Evolutionary conservation across 345 rosid genomes (phyloP).

Genomic region (Lepidium aucheri): DNA sequence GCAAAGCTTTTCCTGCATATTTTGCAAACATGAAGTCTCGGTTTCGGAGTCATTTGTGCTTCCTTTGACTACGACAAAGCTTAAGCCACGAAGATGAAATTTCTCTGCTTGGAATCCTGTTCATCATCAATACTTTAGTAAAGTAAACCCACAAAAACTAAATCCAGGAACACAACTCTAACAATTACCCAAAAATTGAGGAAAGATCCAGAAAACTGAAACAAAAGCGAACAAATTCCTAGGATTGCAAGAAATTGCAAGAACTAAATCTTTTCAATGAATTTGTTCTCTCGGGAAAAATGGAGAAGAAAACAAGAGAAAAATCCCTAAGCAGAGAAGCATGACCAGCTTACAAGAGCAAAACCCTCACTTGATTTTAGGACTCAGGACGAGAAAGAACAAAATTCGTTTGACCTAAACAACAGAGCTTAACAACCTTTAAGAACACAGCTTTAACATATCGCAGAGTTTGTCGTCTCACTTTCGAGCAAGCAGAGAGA

Average conservation of each 20-base stretch:
- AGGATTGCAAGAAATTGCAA: background rate
- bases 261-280: background rate
- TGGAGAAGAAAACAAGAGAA: background rate
- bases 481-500: background rate
- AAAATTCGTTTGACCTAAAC: background rate
- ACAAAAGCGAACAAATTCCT: background rate
- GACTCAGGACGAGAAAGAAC: background rate
- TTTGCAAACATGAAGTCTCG: background rate
- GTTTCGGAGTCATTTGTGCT: background rate
- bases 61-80: background rate
- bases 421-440: background rate
- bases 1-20: background rate
- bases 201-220: background rate
- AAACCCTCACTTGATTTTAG: background rate
- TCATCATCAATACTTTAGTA: background rate
- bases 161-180: background rate
- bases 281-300: background rate
- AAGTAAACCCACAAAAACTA: background rate
- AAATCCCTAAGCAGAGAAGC: background rate
- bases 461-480: background rate
- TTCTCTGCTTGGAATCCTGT: background rate
- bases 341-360: constrained; percentile 12
- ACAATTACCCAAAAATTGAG: background rate
- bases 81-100: background rate
- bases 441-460: background rate